phyloP scores from a whole-genome alignment of 2,329 filamentous ascomycete genomes.

The Cercospora janseana region DNA sequence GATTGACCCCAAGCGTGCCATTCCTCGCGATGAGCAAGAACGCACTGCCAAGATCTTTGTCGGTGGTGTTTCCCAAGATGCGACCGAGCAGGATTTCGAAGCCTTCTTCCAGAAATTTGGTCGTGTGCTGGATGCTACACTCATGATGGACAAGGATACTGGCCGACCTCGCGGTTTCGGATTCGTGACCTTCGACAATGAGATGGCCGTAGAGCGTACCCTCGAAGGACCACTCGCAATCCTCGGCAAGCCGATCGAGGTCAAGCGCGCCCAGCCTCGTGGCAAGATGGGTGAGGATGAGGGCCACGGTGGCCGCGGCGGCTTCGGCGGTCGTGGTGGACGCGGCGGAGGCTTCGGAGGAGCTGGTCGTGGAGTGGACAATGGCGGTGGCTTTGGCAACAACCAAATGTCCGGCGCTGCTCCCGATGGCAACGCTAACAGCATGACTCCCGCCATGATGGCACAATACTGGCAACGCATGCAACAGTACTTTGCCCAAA shows the following conservation, averaged over 20 bases:
- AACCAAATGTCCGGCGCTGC: slow-evolving; percentile 28
- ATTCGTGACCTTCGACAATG: slow-evolving; percentile 96
- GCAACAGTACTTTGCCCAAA: slow-evolving; percentile 90
- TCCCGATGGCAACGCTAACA: slow-evolving; percentile 43
- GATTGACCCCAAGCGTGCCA: slow-evolving; percentile 98
- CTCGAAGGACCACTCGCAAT: slow-evolving; percentile 84
- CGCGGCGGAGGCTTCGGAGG: slow-evolving; percentile 33
- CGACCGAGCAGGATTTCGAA: slow-evolving; percentile 92
- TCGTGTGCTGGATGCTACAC: slow-evolving; percentile 89
- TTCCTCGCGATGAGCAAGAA: slow-evolving; percentile 95
- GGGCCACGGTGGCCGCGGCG: slow-evolving; percentile 47
- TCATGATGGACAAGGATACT: slow-evolving; percentile 99
- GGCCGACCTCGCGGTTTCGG: slow-evolving; percentile 95
- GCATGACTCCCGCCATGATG: slow-evolving; percentile 96
- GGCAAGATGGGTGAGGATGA: slow-evolving; percentile 93
- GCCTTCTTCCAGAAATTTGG: slow-evolving; percentile 97
- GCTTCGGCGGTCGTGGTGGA: slow-evolving; percentile 14
- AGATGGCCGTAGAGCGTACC: slow-evolving; percentile 89
- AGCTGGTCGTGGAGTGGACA: slow-evolving; percentile 32
- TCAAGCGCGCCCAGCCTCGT: slow-evolving; percentile 94
- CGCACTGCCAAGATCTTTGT: slow-evolving; percentile 99
- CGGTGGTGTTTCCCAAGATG: slow-evolving; percentile 94
- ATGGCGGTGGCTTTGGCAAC: slow-evolving; percentile 42
- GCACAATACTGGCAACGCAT: slow-evolving; percentile 97
- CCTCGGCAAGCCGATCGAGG: slow-evolving; percentile 92